A percentile compares a stretch with the other conserved stretches of the same genome.
These are phyloP conservation scores for Xylariales sp. DNA, from an alignment of 2,329 filamentous ascomycete species.

Conservation along the genomic window DNA sequence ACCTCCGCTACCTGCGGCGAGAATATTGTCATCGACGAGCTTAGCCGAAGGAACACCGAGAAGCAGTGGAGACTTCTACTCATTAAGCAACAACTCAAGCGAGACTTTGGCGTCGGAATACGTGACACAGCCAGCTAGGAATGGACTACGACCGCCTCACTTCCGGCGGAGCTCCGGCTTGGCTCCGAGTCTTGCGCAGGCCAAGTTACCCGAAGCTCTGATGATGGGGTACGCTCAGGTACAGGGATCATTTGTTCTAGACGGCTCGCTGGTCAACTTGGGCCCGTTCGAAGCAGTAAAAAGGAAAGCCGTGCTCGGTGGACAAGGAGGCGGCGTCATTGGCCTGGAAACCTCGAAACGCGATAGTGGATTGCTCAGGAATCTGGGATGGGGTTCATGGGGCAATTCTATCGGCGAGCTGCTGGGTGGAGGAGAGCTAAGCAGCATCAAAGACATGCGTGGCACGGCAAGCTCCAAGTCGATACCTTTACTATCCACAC, in stretches of 20 bases:
- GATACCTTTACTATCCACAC: conserved; percentile 87
- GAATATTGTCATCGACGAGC: conserved; percentile 75
- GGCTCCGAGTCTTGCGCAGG: conserved; percentile 32
- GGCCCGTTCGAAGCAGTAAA: conserved; percentile 94
- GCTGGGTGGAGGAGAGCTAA: conserved; percentile 80
- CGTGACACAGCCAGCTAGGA: conserved; percentile 47
- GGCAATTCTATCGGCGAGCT: conserved; percentile 85
- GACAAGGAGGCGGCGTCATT: conserved; percentile 81
- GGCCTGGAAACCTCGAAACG: conserved; percentile 71
- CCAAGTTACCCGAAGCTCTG: conserved; percentile 65
- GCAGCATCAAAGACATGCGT: conserved; percentile 94
- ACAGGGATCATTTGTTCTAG: conserved; percentile 84
- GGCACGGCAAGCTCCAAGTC: conserved; percentile 80
- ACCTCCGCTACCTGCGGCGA: conserved; percentile 55
- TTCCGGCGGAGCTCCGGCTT: conserved; percentile 43
- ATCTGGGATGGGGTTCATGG: conserved; percentile 83
- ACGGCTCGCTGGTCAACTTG: conserved; percentile 86
- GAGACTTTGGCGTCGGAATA: conserved; percentile 94
- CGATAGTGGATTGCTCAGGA: conserved; percentile 74
- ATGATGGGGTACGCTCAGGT: conserved; percentile 99
- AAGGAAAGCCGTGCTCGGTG: conserved; percentile 83
- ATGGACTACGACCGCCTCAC: conserved; percentile 35
- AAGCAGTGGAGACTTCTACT: conserved; percentile 93
- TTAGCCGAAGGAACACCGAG: conserved; percentile 73
- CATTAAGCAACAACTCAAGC: conserved; percentile 88